Evolutionary conservation across 345 rosid genomes (phyloP).

Genomic region (Euphorbia lathyris): DNA sequence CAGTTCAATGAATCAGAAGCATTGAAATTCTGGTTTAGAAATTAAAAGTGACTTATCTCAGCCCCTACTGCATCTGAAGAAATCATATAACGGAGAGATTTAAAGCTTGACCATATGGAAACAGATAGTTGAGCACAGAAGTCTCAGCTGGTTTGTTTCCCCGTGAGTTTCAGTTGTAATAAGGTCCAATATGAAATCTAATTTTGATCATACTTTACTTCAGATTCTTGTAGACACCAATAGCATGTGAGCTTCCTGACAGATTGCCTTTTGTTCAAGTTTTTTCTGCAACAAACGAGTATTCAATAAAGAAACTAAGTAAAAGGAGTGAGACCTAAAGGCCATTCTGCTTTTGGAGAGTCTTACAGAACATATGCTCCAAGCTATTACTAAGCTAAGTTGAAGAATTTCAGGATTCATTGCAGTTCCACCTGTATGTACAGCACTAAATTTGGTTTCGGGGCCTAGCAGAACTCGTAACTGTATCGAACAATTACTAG

Average conservation of each 20-base stretch:
- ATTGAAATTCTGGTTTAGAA: not conserved
- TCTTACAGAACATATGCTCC: not conserved
- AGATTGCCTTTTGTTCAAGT: not conserved
- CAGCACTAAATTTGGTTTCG: no score
- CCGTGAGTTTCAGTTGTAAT: not conserved
- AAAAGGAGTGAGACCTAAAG: not conserved
- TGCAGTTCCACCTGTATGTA: no score
- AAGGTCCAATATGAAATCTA: not conserved
- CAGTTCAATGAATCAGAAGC: not conserved
- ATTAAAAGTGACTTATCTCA: not conserved
- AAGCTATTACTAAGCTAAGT: no score
- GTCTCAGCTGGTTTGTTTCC: not conserved
- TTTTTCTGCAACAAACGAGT: not conserved
- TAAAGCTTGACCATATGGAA: no score
- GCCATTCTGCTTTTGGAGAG: not conserved
- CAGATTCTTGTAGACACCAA: not conserved
- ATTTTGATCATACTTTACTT: not conserved
- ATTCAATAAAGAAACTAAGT: not conserved
- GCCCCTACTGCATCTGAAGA: not conserved
- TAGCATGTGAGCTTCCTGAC: not conserved
- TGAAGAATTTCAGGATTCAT: no score
- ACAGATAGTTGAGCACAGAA: no score
- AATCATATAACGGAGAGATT: no score
- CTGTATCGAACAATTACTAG: no score
- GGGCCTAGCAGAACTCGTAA: no score